phyloP scores from a whole-genome alignment of 1,139 yeast species.

The Suhomyces kunorum region DNA sequence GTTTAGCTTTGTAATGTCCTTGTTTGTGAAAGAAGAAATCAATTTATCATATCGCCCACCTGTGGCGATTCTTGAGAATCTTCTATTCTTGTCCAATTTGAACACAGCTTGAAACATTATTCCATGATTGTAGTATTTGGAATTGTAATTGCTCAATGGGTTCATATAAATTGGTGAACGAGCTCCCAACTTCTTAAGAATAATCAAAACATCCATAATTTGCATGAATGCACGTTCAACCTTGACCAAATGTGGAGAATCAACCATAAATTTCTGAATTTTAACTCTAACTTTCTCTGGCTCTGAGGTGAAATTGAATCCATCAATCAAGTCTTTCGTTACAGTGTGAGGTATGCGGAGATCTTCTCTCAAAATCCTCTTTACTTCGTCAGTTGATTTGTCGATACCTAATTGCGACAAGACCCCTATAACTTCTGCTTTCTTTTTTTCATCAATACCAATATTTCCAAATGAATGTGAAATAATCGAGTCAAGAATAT shows the following conservation, averaged over 20 bases:
- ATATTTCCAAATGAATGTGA: constrained; percentile 73
- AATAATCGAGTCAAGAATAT: constrained; percentile 66
- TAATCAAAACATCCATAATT: constrained; percentile 55
- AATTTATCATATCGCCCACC: constrained; percentile 90
- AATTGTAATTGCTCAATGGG: constrained; percentile 82
- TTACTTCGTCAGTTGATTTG: constrained; percentile 64
- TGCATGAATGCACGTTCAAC: constrained; percentile 66
- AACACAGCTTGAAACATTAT: constrained; percentile 85
- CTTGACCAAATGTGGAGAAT: constrained; percentile 62
- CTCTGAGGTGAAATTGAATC: constrained; percentile 73
- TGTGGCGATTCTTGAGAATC: constrained; percentile 63
- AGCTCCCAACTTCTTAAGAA: constrained; percentile 56
- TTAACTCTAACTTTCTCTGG: constrained; percentile 63
- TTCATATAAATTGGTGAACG: constrained; percentile 42
- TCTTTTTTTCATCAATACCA: constrained; percentile 61
- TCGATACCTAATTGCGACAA: constrained; percentile 77
- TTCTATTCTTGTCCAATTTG: constrained; percentile 49
- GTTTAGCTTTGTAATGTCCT: constrained; percentile 28
- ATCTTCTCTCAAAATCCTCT: constrained; percentile 64
- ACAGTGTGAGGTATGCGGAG: constrained; percentile 79
- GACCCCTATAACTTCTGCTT: constrained; percentile 65
- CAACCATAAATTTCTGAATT: constrained; percentile 69
- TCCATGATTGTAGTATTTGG: constrained; percentile 74
- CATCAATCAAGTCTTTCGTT: constrained; percentile 70
- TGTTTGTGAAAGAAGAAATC: constrained; percentile 58